A percentile compares a stretch with the other conserved stretches of the same genome.
Evolutionary conservation across 768 basidiomycete species (phyloP).

Genomic region (Russula virescens): DNA sequence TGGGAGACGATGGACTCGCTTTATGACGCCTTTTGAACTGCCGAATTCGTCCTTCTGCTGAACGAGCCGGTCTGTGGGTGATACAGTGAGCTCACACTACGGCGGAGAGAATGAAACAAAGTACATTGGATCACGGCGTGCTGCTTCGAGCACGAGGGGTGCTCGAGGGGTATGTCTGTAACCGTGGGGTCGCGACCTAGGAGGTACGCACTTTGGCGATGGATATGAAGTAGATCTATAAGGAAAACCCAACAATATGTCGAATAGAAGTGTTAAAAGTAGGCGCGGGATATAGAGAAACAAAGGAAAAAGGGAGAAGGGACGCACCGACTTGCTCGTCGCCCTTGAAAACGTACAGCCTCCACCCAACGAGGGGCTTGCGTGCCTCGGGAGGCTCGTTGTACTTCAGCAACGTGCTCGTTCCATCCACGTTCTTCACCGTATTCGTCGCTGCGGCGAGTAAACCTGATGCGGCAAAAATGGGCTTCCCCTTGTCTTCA

Average conservation of each 20-base stretch:
- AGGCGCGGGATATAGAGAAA: not conserved
- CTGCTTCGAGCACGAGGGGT: constrained; percentile 97
- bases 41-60: constrained; percentile 87
- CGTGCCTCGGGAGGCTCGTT: constrained; percentile 98
- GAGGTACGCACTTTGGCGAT: constrained; percentile 91
- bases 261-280: not conserved
- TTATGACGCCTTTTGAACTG: constrained; percentile 64
- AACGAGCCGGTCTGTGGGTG: constrained; percentile 64
- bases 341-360: constrained; percentile 97
- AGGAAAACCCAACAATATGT: not conserved
- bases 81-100: constrained; percentile 12
- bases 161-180: constrained; percentile 82
- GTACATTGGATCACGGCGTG: constrained; percentile 93
- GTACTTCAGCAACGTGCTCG: constrained; percentile 85
- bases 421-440: constrained; percentile 68
- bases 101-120: constrained; percentile 27
- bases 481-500: constrained; percentile 73
- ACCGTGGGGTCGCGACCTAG: constrained; percentile 86
- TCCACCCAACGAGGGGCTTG: constrained; percentile 85
- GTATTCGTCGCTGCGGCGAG: constrained; percentile 97
- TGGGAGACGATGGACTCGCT: constrained; percentile 49
- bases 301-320: not conserved
- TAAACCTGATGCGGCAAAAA: constrained; percentile 82
- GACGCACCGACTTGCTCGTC: constrained; percentile 82
- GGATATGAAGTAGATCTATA: constrained; percentile 87